Base-by-base conservation (phyloP, 2,329 filamentous ascomycete genomes). In the Daldinia sp. region DNA sequence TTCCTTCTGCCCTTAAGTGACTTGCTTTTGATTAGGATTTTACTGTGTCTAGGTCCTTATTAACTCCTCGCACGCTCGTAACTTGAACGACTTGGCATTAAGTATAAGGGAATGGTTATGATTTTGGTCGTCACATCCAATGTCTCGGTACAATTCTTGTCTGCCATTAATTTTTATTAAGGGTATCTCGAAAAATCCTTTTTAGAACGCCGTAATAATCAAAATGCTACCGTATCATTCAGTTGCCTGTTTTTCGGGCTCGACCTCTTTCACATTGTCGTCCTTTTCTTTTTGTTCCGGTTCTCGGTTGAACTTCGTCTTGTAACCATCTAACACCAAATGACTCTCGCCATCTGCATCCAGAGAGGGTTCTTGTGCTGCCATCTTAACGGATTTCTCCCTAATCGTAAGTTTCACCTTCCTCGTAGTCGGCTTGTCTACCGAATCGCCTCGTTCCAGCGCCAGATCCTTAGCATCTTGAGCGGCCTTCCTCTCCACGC, bases 321-420 rank as follows among this genome's bases (percentile, higher is more conserved):
- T 84, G 75, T 87, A 82, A n/a, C 86, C 86, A 54, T 88, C 86
- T 0, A 87, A 76, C 7, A 82, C 70, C 51, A 85, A 70, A 74
- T 87, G 83, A 18, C 78, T 78, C 13, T 84, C 81, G 1, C 77
- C 79, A 48, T 71, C 72, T 13, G 65, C 65, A n/a, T 77, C 74
- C 9, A 81, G 68, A 2, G 77, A 79, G 26, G 83, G 85, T 44
- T 79, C 76, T 65, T 80, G 77, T 51, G 77, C 83, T 50, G 74
- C 74, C 65, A 77, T 78, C 58, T 72, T 81, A 46, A 80, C 82
- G 18, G 76, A 82, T 74, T 86, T 89, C 77, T 88, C 89, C 55
- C 79, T 81, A 23, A 89, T 84, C 0, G 78, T 82, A 39, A 89
- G 79, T 53, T 84, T 82, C 18, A 88, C 77, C 67, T 30, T 60